phyloP scores from a whole-genome alignment of 2,329 filamentous ascomycete genomes.

The Metarhizium guizhouense region DNA sequence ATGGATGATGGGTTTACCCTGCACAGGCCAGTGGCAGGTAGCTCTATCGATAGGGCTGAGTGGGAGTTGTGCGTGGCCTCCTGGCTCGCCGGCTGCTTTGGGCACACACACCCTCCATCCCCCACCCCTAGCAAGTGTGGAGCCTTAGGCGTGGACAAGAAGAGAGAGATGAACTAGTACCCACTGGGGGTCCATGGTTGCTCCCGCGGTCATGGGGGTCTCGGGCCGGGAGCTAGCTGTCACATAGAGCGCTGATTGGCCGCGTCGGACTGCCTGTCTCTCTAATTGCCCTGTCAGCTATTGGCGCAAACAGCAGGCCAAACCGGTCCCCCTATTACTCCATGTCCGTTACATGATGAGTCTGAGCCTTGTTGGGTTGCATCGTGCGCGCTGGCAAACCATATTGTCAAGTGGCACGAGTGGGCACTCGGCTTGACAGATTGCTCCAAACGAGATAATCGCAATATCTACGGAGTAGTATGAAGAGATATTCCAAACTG shows the following conservation, averaged over 20 bases:
- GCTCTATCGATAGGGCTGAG: conserved; percentile 10
- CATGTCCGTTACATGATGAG: not conserved
- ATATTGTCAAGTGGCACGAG: not conserved
- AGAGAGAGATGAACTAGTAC: not conserved
- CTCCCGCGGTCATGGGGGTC: not conserved
- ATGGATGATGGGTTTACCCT: not conserved
- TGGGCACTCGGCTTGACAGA: not conserved
- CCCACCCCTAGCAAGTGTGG: not conserved
- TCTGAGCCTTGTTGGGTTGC: not conserved
- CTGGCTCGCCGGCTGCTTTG: not conserved
- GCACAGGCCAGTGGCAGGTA: not conserved
- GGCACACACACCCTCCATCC: not conserved
- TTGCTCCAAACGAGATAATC: not conserved
- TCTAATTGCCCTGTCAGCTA: not conserved
- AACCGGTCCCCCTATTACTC: not conserved
- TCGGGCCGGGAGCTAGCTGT: conserved; percentile 2
- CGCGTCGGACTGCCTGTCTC: conserved; percentile 2
- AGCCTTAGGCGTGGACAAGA: not conserved
- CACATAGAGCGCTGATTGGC: not conserved
- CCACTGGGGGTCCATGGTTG: not conserved
- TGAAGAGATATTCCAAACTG: not conserved
- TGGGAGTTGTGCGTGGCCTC: conserved; percentile 5
- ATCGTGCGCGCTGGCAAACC: not conserved
- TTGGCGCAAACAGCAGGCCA: not conserved
- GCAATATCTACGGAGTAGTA: not conserved